Evolutionary conservation across 2,329 filamentous ascomycete species (phyloP), one percentile per base, ranked within the genome.

Genomic region (Zymoseptoria tritici): DNA sequence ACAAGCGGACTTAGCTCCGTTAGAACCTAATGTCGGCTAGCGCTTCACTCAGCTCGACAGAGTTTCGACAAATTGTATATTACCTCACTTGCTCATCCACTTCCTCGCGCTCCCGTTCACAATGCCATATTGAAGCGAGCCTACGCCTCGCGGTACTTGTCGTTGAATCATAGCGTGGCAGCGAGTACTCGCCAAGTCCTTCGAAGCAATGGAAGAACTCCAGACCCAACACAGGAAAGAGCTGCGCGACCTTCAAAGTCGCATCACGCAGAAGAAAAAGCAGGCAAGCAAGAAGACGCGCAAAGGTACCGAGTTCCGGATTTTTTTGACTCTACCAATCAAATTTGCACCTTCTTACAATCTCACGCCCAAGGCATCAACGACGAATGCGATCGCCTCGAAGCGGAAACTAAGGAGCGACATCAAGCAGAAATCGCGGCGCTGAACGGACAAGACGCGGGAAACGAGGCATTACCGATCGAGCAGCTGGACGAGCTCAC

Each of bases 201-300:
- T 42, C 36, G 36, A n/a, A 46, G 11, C 13, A 16, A 84, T 94
- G 75, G 92, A 97, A 61, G 86, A 89, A 63, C 78, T 94, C 58
- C 86, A 90, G 68, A 79, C 85, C 46, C 88, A 87, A 53, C 94
- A 99, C 74, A 86, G 90, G 69, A 94, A 90, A 75, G 93, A 99
- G 77, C 86, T 89, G 73, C 87, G 86, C 67, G 93, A 97, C 62
- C 81, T 99, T 24, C 90, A 96, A 74, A 83, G 85, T 55, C 86
- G 88, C 61, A 86, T 95, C 70, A 97, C 90, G 4, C 91, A 88
- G 77, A 97, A 97, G 82, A 99, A 97, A 81, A 97, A 97, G 80
- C 88, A 89, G 67, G 92, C 94, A 16, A 95, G 88, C 53, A 99
- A 97, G 77, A 87, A 86, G 74, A 85, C 84, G 8, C 80, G 84